Evolutionary conservation across 495 filamentous ascomycete genomes (phyloP).

Genomic region (Aspergillus steynii): DNA sequence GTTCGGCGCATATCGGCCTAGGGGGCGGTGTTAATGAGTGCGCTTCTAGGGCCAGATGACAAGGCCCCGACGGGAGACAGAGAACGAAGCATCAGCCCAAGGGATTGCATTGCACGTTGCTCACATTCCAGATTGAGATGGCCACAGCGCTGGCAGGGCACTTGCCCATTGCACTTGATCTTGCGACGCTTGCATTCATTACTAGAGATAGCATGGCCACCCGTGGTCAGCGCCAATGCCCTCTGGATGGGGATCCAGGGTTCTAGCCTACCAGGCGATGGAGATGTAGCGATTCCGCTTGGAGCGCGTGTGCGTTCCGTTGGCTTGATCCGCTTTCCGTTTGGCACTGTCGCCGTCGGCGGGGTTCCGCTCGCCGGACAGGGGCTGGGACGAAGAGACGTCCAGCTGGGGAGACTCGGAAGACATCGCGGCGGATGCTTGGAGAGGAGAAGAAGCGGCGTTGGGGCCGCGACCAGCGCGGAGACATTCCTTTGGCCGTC

Average conservation of each 20-base stretch:
- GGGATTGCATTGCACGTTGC: slow-evolving; percentile 11
- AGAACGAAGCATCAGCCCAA: not conserved
- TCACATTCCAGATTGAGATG: slow-evolving; percentile 80
- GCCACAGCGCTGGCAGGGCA: slow-evolving; percentile 84
- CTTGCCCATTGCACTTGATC: slow-evolving; percentile 93
- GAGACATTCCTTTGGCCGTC: slow-evolving; percentile 38
- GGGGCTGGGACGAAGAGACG: slow-evolving; percentile 24
- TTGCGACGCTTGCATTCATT: slow-evolving; percentile 94
- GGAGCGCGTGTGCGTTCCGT: slow-evolving; percentile 50
- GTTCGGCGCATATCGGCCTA: slow-evolving; percentile 81
- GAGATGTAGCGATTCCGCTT: slow-evolving; percentile 79
- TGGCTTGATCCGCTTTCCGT: slow-evolving; percentile 50
- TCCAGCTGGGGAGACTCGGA: slow-evolving; percentile 43
- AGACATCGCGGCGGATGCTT: slow-evolving; percentile 30
- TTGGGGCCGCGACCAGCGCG: slow-evolving; percentile 35
- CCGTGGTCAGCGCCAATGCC: slow-evolving; percentile 16
- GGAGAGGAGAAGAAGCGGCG: slow-evolving; percentile 7
- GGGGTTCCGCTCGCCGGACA: slow-evolving; percentile 25
- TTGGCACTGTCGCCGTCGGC: slow-evolving; percentile 38
- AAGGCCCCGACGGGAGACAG: too few relatives aligned
- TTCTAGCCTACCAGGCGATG: slow-evolving; percentile 78
- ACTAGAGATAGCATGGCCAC: slow-evolving; percentile 25
- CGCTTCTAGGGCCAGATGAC: not conserved
- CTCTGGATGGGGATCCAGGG: slow-evolving; percentile 8
- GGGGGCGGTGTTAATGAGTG: slow-evolving; percentile 1